phyloP scores from a whole-genome alignment of 2,329 filamentous ascomycete species.

The Phialophora macrospora region DNA sequence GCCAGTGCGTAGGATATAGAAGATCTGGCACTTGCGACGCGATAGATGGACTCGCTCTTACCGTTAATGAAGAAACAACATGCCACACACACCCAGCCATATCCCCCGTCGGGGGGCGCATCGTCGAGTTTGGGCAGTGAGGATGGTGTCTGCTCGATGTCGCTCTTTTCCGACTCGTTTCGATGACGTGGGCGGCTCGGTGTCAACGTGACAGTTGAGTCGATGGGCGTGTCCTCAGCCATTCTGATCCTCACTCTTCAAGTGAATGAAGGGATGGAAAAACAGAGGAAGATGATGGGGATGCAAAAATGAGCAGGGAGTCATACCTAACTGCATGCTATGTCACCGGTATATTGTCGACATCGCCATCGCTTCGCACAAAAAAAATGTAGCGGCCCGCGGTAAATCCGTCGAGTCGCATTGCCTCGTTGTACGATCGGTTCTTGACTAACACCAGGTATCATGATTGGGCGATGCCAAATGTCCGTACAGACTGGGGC shows the following conservation, averaged over 20 bases:
- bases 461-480: background rate
- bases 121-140: conserved; percentile 39
- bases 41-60: conserved; percentile 14
- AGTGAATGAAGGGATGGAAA: background rate
- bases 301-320: background rate
- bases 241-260: conserved; percentile 9
- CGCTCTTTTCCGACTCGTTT: conserved; percentile 24
- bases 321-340: conserved; percentile 1
- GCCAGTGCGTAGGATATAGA: background rate
- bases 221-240: conserved; percentile 23
- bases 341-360: background rate
- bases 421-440: background rate
- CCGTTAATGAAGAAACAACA: conserved; percentile 65
- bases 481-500: background rate
- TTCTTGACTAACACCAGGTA: background rate
- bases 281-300: background rate
- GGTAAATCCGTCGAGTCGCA: conserved; percentile 4
- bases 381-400: conserved; percentile 1
- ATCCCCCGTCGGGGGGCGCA: conserved; percentile 60
- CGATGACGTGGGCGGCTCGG: conserved; percentile 14
- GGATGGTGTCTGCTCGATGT: conserved; percentile 28
- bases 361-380: background rate
- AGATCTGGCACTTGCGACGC: background rate
- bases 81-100: conserved; percentile 66
- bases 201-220: conserved; percentile 3